Conservation (phyloP, 164 flowering plant genomes). For the Houttuynia cordata region DNA sequence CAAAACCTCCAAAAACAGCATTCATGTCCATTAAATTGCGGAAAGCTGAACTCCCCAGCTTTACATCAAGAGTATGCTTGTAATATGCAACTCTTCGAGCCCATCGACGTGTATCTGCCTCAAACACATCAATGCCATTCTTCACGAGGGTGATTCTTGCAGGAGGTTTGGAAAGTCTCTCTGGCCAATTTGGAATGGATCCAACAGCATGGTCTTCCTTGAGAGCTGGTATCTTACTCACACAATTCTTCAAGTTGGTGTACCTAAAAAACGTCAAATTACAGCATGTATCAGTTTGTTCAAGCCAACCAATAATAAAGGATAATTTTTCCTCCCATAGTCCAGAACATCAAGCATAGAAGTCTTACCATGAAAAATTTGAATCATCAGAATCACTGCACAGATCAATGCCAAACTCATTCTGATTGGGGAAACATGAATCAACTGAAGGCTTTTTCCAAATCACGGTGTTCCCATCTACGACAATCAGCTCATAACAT, state of each 20-base stretch:
- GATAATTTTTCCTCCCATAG: not conserved
- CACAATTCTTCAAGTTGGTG: conserved; percentile 66
- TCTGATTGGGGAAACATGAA: conserved; percentile 72
- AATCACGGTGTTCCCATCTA: conserved; percentile 90
- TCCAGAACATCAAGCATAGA: not conserved
- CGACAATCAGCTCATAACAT: conserved; percentile 86
- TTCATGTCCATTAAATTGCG: conserved; percentile 98
- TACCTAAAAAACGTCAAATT: conserved; percentile 44
- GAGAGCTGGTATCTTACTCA: conserved; percentile 43
- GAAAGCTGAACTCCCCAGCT: conserved; percentile 71
- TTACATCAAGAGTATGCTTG: conserved; percentile 60
- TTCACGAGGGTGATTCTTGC: conserved; percentile 48
- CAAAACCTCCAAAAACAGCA: conserved; percentile 96
- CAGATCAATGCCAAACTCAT: conserved; percentile 69
- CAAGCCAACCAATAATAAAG: not conserved
- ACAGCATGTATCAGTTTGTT: not conserved
- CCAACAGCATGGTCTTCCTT: conserved; percentile 67
- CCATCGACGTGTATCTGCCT: conserved; percentile 88
- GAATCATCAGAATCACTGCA: conserved; percentile 81
- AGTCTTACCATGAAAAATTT: conserved; percentile 65
- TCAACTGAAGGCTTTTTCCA: conserved; percentile 86
- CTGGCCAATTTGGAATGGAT: conserved; percentile 80
- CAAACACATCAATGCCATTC: conserved; percentile 79
- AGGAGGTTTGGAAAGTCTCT: conserved; percentile 62
- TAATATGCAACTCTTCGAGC: conserved; percentile 71